Percentiles rank a stretch among this genome's conserved stretches.
phyloP scores from a whole-genome alignment of 2,329 filamentous ascomycete species.

The Gnomoniopsis smithogilvyi region DNA sequence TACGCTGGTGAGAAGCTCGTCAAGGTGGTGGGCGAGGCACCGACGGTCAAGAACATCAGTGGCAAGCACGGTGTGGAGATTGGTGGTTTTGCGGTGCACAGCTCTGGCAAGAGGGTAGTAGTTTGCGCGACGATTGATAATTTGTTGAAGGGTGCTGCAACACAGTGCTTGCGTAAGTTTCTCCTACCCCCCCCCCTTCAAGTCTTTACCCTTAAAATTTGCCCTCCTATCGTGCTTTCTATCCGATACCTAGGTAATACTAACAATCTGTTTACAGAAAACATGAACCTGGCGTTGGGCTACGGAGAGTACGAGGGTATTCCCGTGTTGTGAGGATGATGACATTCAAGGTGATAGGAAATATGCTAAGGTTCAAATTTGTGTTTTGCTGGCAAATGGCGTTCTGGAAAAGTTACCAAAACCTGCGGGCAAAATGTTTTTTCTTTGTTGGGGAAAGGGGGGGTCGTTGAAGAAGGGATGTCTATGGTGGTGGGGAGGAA shows the following conservation, averaged over 20 bases:
- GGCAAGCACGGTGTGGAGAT: slow-evolving; percentile 89
- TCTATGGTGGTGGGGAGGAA: neutral
- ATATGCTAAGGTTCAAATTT: neutral
- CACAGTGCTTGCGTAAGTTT: slow-evolving; percentile 82
- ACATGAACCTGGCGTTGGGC: slow-evolving; percentile 90
- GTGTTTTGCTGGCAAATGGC: slow-evolving; percentile 12
- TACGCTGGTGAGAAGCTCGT: slow-evolving; percentile 95
- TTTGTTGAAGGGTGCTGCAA: slow-evolving; percentile 86
- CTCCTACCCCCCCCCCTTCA: slow-evolving; percentile 15
- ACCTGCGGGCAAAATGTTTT: neutral
- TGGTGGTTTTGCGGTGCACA: slow-evolving; percentile 89
- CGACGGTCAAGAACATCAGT: slow-evolving; percentile 79
- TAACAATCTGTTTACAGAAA: slow-evolving; percentile 55
- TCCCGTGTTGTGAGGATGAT: slow-evolving; percentile 44
- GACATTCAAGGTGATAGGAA: neutral
- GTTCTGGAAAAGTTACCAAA: slow-evolving; percentile 16
- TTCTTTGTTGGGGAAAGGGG: too few relatives aligned
- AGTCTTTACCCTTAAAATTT: too few relatives aligned
- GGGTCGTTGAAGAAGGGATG: neutral
- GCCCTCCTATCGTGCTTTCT: too few relatives aligned
- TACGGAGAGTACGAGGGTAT: slow-evolving; percentile 89
- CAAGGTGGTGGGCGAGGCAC: slow-evolving; percentile 85
- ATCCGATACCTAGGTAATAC: neutral
- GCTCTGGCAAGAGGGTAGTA: slow-evolving; percentile 85
- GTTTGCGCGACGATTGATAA: slow-evolving; percentile 94